A percentile compares a stretch with the other conserved stretches of the same genome.
Evolutionary conservation across 2,329 filamentous ascomycete genomes (phyloP).

Genomic region (Sclerotinia trifoliorum): DNA sequence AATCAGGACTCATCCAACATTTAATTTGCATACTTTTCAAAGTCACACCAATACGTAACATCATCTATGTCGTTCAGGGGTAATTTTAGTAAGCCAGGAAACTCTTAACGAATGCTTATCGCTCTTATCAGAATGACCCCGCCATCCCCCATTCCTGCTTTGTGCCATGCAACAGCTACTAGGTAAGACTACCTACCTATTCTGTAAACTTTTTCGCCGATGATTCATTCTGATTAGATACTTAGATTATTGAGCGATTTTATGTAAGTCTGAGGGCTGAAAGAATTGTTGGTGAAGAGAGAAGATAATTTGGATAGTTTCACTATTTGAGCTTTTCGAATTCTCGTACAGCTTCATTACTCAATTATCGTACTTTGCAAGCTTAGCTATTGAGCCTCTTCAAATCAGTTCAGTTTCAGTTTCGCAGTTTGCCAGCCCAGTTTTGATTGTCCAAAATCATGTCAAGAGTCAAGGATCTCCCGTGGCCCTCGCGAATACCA

Average conservation of each 20-base stretch:
- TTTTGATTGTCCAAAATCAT: constrained; percentile 24
- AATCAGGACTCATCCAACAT: neutral
- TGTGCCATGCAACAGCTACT: neutral
- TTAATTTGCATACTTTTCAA: neutral
- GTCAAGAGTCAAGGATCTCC: constrained; percentile 34
- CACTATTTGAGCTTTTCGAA: neutral
- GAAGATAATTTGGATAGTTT: neutral
- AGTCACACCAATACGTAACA: neutral
- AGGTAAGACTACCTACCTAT: constrained; percentile 3
- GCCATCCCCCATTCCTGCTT: constrained; percentile 14
- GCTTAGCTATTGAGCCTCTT: neutral
- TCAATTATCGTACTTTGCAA: neutral
- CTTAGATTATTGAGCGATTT: neutral
- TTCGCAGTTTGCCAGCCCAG: neutral
- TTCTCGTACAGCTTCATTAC: neutral
- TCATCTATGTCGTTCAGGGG: neutral
- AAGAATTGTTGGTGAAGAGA: neutral
- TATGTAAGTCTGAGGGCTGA: too few species aligned
- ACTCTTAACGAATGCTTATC: constrained; percentile 12
- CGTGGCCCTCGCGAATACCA: constrained; percentile 37
- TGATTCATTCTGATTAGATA: neutral
- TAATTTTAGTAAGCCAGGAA: neutral
- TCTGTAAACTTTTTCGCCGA: constrained; percentile 11
- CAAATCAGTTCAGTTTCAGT: neutral
- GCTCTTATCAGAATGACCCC: constrained; percentile 15